A percentile compares a stretch with the other conserved stretches of the same genome.
phyloP scores from a whole-genome alignment of 148 eudicot species.

The Gaultheria prostrata region DNA sequence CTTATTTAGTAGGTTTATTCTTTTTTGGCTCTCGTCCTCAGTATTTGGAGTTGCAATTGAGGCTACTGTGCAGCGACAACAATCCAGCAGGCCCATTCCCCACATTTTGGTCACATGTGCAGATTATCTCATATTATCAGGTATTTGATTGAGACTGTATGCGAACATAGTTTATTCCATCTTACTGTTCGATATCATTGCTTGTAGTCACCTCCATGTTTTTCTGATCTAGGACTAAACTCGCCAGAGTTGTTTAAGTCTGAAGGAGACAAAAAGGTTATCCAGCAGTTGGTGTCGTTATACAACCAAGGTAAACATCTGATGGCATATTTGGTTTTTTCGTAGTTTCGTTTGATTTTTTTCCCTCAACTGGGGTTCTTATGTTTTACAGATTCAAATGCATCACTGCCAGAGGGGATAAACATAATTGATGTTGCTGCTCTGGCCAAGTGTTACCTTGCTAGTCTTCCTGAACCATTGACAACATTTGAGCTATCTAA shows the following conservation, averaged over 20 bases:
- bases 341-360: background rate
- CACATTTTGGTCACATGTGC: slow-evolving; percentile 76
- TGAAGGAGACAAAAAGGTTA: slow-evolving; percentile 76
- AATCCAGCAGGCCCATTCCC: slow-evolving; percentile 70
- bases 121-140: slow-evolving; percentile 87
- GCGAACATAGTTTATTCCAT: background rate
- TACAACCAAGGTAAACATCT: slow-evolving; percentile 72
- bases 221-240: slow-evolving; percentile 55
- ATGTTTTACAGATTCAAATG: slow-evolving; percentile 60
- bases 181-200: background rate
- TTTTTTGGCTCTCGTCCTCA: slow-evolving; percentile 20
- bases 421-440: slow-evolving; percentile 73
- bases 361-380: background rate
- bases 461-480: slow-evolving; percentile 89
- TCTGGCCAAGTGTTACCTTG: slow-evolving; percentile 83
- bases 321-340: background rate
- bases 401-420: slow-evolving; percentile 66
- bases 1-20: background rate
- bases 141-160: slow-evolving; percentile 27
- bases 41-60: slow-evolving; percentile 91
- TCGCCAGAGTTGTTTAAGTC: slow-evolving; percentile 72
- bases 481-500: slow-evolving; percentile 66
- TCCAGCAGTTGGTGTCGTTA: slow-evolving; percentile 73
- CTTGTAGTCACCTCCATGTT: background rate
- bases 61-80: slow-evolving; percentile 74